Evolutionary conservation across 2,329 filamentous ascomycete species (phyloP), one percentile per base, ranked within the genome.

Genomic region (Cadophora sp.): DNA sequence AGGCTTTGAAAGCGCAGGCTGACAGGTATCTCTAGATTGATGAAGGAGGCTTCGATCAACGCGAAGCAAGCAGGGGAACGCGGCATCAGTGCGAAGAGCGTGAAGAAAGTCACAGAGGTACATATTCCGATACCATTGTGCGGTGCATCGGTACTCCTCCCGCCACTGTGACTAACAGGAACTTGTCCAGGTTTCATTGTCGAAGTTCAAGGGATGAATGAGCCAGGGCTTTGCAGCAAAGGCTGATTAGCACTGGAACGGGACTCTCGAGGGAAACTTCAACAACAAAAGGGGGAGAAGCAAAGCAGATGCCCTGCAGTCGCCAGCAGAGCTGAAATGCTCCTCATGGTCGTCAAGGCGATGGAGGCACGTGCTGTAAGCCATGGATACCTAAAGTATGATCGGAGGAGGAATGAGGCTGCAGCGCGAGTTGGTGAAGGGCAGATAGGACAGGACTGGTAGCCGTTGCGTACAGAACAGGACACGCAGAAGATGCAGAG

Each of bases 1-100:
- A 26, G 14, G 26, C 27, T 4, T 50, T 22, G 26, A 26, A 46
- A 40, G 26, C 48, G 16, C 48, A 55, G 43, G 62, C 73, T 75
- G 55, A 76, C 66, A 29, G 24, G 12, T 24, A 19, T 31, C 12
- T 66, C 27, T 59, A 94, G 92, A 53, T 83, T 97, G 63, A 86
- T 97, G 79, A 93, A 91, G 73, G 93, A 96, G 81, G 91, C 93
- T 0, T 85, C 87, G 1, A 95, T 95, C 70, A 87, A 90, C 75
- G 89, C 91, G 61, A 93, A 92, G 76, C 88, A 90, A 77, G 84
- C 87, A 14, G 91, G 92, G 26, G 92, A 96, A 77, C 87, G 88
- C 73, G 87, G 87, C 4, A 84, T 97, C 67, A 91, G 90, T n/a
- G 89, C 91, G 2, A 89, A 89, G 75, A 92, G 90, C 70, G 87